phyloP scores from a whole-genome alignment of 2,329 filamentous ascomycete species.

The Akanthomyces dipterigenus region DNA sequence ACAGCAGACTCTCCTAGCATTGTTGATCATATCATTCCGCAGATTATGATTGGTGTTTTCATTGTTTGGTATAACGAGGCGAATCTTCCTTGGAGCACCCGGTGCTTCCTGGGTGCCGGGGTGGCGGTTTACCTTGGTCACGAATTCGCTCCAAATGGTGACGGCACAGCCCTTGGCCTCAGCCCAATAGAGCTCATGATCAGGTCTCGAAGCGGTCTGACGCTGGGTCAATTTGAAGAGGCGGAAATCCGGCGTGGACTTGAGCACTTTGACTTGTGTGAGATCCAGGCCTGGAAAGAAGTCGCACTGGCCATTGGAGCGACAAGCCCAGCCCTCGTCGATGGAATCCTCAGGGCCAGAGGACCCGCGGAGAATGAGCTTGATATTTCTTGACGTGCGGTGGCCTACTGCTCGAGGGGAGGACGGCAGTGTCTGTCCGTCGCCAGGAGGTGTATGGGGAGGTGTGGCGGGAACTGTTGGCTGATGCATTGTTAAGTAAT shows the following conservation, averaged over 20 bases:
- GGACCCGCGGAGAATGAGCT: not conserved
- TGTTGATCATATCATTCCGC: not conserved
- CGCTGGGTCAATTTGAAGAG: slow-evolving; percentile 5
- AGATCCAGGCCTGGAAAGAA: not conserved
- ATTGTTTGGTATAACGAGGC: not conserved
- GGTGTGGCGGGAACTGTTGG: too few relatives aligned
- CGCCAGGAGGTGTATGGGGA: too few relatives aligned
- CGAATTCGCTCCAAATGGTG: slow-evolving; percentile 11
- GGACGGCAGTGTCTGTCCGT: too few relatives aligned
- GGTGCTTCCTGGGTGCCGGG: not conserved
- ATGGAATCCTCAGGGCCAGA: not conserved
- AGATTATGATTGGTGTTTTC: not conserved
- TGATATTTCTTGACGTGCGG: not conserved
- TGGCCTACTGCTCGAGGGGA: too few relatives aligned
- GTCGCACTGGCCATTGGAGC: not conserved
- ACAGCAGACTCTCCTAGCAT: too few relatives aligned
- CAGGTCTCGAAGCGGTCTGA: slow-evolving; percentile 5
- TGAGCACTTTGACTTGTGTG: not conserved
- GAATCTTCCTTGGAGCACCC: rapidly evolving
- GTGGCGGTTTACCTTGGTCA: not conserved
- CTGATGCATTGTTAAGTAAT: too few relatives aligned
- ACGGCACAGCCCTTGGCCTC: slow-evolving; percentile 10
- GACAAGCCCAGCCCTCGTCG: not conserved
- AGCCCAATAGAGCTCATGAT: slow-evolving; percentile 14
- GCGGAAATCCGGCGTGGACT: not conserved